These are phyloP conservation scores for Candida fluviatilis DNA, from an alignment of 805 yeast genomes.

Conservation along the genomic window DNA sequence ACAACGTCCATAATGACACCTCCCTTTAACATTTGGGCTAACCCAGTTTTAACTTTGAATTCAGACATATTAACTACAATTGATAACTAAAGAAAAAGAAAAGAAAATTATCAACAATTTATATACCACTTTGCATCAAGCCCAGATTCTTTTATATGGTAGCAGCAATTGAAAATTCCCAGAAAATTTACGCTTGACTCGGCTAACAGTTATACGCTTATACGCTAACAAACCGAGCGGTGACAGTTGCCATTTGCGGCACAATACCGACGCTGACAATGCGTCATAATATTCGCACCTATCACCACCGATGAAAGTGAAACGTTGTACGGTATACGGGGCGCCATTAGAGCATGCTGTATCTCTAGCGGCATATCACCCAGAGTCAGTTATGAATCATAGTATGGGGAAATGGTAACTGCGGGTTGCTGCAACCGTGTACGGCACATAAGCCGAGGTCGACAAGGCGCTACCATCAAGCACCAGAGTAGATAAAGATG, in stretches of 20 bases:
- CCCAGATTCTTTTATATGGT: background rate
- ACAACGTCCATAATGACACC: conserved; percentile 76
- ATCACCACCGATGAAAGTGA: too few relatives aligned
- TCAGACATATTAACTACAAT: conserved; percentile 19
- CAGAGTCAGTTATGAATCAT: background rate
- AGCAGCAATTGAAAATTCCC: background rate
- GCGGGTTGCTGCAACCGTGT: too few relatives aligned
- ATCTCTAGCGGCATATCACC: background rate
- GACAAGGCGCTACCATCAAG: too few relatives aligned
- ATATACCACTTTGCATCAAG: too few relatives aligned
- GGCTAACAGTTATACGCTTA: background rate
- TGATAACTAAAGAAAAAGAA: background rate
- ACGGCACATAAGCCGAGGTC: too few relatives aligned
- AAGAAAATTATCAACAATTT: background rate
- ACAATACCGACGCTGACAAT: too few relatives aligned
- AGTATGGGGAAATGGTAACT: background rate
- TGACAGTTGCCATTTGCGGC: background rate
- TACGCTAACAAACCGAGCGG: background rate
- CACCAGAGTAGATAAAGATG: too few relatives aligned
- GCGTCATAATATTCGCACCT: too few relatives aligned
- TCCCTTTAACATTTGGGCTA: conserved; percentile 84
- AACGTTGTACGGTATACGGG: too few relatives aligned
- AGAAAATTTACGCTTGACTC: background rate
- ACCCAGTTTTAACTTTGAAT: conserved; percentile 64
- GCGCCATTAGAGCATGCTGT: background rate